Evolutionary conservation across 2,329 filamentous ascomycete genomes (phyloP).

Genomic region (Escovopsis sp.): DNA sequence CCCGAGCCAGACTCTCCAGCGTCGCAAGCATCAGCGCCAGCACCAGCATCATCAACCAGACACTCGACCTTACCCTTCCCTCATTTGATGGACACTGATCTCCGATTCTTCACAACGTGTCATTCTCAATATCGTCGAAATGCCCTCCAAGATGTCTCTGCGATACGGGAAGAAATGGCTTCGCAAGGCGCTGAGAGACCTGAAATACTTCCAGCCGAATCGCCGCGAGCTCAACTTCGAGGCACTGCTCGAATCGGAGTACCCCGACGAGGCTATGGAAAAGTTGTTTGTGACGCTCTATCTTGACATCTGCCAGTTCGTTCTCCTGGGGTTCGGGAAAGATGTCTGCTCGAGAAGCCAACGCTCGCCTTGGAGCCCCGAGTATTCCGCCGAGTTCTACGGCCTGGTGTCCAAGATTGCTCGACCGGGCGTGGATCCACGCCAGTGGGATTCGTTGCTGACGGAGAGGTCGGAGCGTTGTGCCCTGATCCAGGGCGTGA

Average conservation of each 20-base stretch:
- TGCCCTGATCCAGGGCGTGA: conserved; percentile 14
- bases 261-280: conserved; percentile 11
- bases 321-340: conserved; percentile 9
- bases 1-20: no score
- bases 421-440: conserved; percentile 11
- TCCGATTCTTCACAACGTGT: no score
- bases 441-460: conserved; percentile 17
- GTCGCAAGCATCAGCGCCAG: no score
- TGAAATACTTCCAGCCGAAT: not conserved
- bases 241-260: not conserved
- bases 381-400: conserved; percentile 12
- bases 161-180: not conserved
- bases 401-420: conserved; percentile 14
- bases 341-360: not conserved
- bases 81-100: no score
- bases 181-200: not conserved
- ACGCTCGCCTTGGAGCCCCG: conserved; percentile 12
- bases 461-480: conserved; percentile 9
- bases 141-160: not conserved
- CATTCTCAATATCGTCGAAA: not conserved
- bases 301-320: conserved; percentile 11
- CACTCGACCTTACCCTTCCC: no score
- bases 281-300: conserved; percentile 10
- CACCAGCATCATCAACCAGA: no score
- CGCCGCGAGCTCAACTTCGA: conserved; percentile 4